A percentile compares a stretch with the other conserved stretches of the same genome.
phyloP scores from a whole-genome alignment of 148 eudicot genomes.

The Chenopodium formosanum region DNA sequence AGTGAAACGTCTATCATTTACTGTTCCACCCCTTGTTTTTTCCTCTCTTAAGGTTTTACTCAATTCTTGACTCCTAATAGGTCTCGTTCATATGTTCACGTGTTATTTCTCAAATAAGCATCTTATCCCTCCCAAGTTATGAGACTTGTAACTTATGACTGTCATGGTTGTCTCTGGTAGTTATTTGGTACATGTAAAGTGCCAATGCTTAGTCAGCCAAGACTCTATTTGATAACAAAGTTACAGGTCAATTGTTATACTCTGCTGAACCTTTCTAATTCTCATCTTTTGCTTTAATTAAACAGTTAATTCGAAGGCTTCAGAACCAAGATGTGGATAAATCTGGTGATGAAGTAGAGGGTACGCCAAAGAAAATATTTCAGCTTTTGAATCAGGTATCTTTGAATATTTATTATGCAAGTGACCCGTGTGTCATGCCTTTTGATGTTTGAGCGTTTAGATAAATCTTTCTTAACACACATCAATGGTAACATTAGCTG shows the following conservation, averaged over 20 bases:
- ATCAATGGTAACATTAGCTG: background rate
- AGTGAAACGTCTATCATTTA: constrained; percentile 71
- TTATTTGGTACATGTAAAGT: background rate
- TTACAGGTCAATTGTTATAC: background rate
- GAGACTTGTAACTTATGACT: background rate
- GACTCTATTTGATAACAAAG: background rate
- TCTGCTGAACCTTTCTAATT: background rate
- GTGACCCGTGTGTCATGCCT: background rate
- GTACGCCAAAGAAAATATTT: constrained; percentile 71
- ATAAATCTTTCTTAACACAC: background rate
- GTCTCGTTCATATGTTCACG: background rate
- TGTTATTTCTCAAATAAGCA: background rate
- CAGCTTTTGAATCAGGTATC: constrained; percentile 86
- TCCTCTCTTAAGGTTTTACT: constrained; percentile 75
- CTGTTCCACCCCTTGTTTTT: constrained; percentile 87
- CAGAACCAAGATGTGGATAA: constrained; percentile 54
- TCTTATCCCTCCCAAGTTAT: background rate
- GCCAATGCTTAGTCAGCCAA: background rate
- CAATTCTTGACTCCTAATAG: constrained; percentile 9
- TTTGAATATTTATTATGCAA: background rate
- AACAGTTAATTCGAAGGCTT: constrained; percentile 77
- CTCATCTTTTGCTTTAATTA: constrained; percentile 18
- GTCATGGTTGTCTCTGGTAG: background rate
- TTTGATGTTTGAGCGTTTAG: background rate
- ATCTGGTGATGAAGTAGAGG: constrained; percentile 55